Percentiles rank a stretch among this genome's conserved stretches.
Conservation (phyloP, 2,329 filamentous ascomycete genomes). For the Aspergillus awamori region DNA sequence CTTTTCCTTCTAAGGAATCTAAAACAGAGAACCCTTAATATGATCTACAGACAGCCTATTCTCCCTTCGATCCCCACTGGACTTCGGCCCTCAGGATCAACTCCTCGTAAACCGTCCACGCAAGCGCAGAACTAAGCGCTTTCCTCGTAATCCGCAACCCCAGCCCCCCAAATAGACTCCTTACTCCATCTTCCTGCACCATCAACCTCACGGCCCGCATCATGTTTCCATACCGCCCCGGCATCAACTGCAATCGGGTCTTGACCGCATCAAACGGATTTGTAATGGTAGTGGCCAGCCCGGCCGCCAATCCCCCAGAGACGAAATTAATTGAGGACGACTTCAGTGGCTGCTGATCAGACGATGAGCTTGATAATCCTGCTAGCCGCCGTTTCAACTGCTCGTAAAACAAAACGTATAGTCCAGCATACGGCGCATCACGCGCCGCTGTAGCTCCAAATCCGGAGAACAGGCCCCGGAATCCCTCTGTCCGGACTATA, state of each 20-base stretch:
- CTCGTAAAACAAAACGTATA: conserved; percentile 95
- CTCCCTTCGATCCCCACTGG: conserved; percentile 37
- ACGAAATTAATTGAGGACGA: conserved; percentile 74
- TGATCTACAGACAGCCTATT: conserved; percentile 14
- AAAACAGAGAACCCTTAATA: conserved; percentile 14
- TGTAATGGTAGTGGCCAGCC: conserved; percentile 80
- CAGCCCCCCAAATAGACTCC: conserved; percentile 82
- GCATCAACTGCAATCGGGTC: conserved; percentile 89
- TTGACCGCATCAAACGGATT: conserved; percentile 98
- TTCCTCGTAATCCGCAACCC: conserved; percentile 87
- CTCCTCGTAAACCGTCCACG: conserved; percentile 97
- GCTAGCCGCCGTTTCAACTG: conserved; percentile 43
- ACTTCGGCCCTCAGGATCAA: conserved; percentile 73
- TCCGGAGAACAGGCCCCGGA: conserved; percentile 86
- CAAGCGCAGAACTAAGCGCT: conserved; percentile 88
- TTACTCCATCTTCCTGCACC: conserved; percentile 76
- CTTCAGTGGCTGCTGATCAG: conserved; percentile 24
- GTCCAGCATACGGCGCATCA: conserved; percentile 93
- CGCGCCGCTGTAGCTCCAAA: conserved; percentile 91
- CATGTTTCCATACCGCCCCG: conserved; percentile 79
- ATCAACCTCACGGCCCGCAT: conserved; percentile 75
- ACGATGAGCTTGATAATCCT: conserved; percentile 23
- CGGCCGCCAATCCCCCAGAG: conserved; percentile 79
- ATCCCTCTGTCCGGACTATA: conserved; percentile 72
- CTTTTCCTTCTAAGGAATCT: background rate